phyloP scores from a whole-genome alignment of 108 stramenopile species.

The Cyclotella cryptica region DNA sequence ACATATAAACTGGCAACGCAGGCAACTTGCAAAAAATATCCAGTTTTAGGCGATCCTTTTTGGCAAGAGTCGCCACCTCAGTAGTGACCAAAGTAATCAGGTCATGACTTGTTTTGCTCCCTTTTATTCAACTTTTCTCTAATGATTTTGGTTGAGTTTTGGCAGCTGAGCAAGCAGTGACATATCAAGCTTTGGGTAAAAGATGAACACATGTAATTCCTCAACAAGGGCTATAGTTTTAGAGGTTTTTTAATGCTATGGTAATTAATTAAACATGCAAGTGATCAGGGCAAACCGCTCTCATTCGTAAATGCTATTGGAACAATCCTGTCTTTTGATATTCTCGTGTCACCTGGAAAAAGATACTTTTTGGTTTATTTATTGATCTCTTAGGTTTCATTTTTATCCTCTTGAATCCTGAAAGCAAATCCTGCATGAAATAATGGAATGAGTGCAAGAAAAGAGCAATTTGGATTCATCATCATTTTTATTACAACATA shows the following conservation, averaged over 20 bases:
- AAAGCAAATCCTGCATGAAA: neutral
- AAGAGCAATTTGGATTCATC: too few species aligned
- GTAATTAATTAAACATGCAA: neutral
- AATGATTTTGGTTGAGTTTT: conserved; percentile 42
- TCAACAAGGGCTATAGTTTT: too few species aligned
- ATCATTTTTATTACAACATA: too few species aligned
- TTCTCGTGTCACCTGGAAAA: neutral
- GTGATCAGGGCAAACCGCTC: neutral
- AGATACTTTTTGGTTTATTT: conserved; percentile 1
- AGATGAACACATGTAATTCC: neutral
- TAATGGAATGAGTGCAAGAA: neutral
- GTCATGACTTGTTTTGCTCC: too few species aligned
- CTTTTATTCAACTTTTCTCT: conserved; percentile 39
- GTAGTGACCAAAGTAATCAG: too few species aligned
- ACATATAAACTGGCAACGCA: too few species aligned
- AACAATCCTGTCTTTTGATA: neutral
- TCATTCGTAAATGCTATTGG: neutral
- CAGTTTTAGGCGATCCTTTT: too few species aligned
- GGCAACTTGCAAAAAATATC: too few species aligned
- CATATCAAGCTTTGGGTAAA: conserved; percentile 18
- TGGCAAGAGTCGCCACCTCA: too few species aligned
- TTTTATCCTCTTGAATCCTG: neutral
- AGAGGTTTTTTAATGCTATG: neutral
- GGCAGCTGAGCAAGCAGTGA: conserved; percentile 50
- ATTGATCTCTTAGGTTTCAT: neutral